Evolutionary conservation across 352 stramenopile species (phyloP).

Genomic region (Globisporangium heterothallicum): DNA sequence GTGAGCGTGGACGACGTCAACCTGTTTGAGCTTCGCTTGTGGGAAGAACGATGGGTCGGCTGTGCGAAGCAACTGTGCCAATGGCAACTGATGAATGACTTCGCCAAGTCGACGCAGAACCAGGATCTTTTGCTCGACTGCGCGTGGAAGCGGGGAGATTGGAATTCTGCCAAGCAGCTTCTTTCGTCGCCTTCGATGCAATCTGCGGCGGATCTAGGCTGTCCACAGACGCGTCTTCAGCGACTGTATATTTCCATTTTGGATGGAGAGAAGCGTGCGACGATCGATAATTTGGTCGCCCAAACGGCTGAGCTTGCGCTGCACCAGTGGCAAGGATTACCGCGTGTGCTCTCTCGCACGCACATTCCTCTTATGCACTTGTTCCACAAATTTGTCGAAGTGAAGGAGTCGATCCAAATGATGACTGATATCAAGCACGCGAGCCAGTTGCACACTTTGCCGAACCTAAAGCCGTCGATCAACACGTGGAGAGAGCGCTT

Average conservation of each 20-base stretch:
- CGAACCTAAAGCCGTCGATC: slow-evolving; percentile 89
- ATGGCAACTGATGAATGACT: slow-evolving; percentile 91
- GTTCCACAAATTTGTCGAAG: slow-evolving; percentile 91
- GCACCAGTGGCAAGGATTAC: slow-evolving; percentile 87
- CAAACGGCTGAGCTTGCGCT: slow-evolving; percentile 82
- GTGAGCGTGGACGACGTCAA: slow-evolving; percentile 80
- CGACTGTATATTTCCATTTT: slow-evolving; percentile 87
- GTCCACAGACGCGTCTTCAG: slow-evolving; percentile 72
- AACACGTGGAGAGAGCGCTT: slow-evolving; percentile 91
- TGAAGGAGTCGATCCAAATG: slow-evolving; percentile 91
- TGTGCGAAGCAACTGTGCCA: slow-evolving; percentile 90
- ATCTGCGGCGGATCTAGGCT: slow-evolving; percentile 57
- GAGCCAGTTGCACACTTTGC: slow-evolving; percentile 77
- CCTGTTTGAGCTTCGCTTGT: slow-evolving; percentile 80
- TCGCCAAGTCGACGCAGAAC: slow-evolving; percentile 89
- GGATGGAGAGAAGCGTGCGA: slow-evolving; percentile 67
- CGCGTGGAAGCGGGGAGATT: slow-evolving; percentile 90
- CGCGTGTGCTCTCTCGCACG: slow-evolving; percentile 63
- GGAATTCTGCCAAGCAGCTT: slow-evolving; percentile 80
- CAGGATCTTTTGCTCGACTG: slow-evolving; percentile 90
- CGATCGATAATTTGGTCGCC: slow-evolving; percentile 57
- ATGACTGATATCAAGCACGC: slow-evolving; percentile 84
- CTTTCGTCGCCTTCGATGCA: slow-evolving; percentile 58
- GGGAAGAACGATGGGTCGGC: slow-evolving; percentile 89
- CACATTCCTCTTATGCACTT: slow-evolving; percentile 84